Percentiles rank a stretch among this genome's conserved stretches.
Conservation (phyloP, 495 filamentous ascomycete genomes). For the Daldinia decipiens region DNA sequence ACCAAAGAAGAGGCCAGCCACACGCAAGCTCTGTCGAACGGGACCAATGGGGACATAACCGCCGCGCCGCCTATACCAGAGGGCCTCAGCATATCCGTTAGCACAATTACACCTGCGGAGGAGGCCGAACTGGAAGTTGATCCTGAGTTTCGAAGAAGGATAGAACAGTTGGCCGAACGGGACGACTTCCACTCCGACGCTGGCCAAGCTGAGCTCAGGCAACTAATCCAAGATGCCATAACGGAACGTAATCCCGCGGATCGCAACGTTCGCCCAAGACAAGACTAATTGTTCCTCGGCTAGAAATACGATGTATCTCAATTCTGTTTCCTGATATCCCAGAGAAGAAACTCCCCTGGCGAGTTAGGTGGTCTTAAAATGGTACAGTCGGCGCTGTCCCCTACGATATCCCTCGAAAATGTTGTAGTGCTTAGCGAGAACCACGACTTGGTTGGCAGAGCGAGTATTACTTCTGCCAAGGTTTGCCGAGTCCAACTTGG, state of each 20-base stretch:
- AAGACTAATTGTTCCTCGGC: slow-evolving; percentile 54
- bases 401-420: slow-evolving; percentile 56
- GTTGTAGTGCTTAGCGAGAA: slow-evolving; percentile 60
- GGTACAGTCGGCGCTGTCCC: slow-evolving; percentile 57
- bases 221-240: slow-evolving; percentile 76
- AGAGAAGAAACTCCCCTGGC: slow-evolving; percentile 62
- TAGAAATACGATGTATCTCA: slow-evolving; percentile 38
- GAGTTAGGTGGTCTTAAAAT: slow-evolving; percentile 57
- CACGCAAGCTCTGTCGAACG: slow-evolving; percentile 30
- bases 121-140: slow-evolving; percentile 67
- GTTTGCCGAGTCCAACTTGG: slow-evolving; percentile 57
- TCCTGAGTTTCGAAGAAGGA: slow-evolving; percentile 75
- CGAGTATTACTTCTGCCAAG: slow-evolving; percentile 53
- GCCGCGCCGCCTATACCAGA: slow-evolving; percentile 66
- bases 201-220: slow-evolving; percentile 73
- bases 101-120: slow-evolving; percentile 71
- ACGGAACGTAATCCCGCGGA: slow-evolving; percentile 63
- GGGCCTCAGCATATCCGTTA: slow-evolving; percentile 73
- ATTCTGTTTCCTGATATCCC: slow-evolving; percentile 62
- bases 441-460: slow-evolving; percentile 58
- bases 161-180: slow-evolving; percentile 78
- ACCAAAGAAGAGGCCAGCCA: slow-evolving; percentile 57
- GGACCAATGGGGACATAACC: slow-evolving; percentile 44
- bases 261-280: slow-evolving; percentile 69
- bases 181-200: slow-evolving; percentile 77